Evolutionary conservation across 495 filamentous ascomycete genomes (phyloP).

Genomic region (Rostrohypoxylon terebratum): DNA sequence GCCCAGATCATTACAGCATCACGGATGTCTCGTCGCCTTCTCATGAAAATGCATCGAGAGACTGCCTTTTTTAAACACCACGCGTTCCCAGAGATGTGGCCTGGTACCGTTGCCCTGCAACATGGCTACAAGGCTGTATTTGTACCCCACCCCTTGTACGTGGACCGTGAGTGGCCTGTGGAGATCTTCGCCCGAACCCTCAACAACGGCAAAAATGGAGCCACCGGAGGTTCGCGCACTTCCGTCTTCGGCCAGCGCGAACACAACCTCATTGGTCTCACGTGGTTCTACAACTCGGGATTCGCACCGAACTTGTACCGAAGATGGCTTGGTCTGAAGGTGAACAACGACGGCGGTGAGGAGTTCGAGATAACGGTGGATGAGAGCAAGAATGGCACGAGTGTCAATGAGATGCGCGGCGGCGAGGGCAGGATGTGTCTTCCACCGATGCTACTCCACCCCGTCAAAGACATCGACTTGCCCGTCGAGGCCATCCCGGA

Average conservation of each 20-base stretch:
- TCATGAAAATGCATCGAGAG: slow-evolving; percentile 90
- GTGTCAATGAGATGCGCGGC: slow-evolving; percentile 62
- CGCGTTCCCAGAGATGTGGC: slow-evolving; percentile 98
- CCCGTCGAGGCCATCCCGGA: slow-evolving; percentile 68
- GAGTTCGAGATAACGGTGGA: slow-evolving; percentile 75
- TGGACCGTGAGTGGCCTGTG: slow-evolving; percentile 90
- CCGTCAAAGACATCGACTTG: slow-evolving; percentile 86
- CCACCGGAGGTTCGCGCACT: slow-evolving; percentile 74
- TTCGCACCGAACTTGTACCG: slow-evolving; percentile 86
- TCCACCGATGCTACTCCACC: slow-evolving; percentile 91
- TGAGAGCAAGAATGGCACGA: slow-evolving; percentile 60
- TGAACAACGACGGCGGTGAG: slow-evolving; percentile 89
- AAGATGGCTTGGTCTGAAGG: slow-evolving; percentile 85
- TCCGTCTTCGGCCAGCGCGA: slow-evolving; percentile 86
- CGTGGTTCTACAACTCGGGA: slow-evolving; percentile 94
- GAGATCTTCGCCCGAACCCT: slow-evolving; percentile 82
- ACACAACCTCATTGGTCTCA: slow-evolving; percentile 88
- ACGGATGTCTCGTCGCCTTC: slow-evolving; percentile 82
- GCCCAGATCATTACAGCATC: slow-evolving; percentile 88
- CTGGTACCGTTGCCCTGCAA: slow-evolving; percentile 84
- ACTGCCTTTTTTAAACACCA: slow-evolving; percentile 82
- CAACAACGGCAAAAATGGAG: slow-evolving; percentile 86
- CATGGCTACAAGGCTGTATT: slow-evolving; percentile 97
- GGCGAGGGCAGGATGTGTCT: slow-evolving; percentile 91
- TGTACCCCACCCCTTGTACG: slow-evolving; percentile 88